Evolutionary conservation across 2,329 filamentous ascomycete genomes (phyloP).

Genomic region (Penicillium sp.): DNA sequence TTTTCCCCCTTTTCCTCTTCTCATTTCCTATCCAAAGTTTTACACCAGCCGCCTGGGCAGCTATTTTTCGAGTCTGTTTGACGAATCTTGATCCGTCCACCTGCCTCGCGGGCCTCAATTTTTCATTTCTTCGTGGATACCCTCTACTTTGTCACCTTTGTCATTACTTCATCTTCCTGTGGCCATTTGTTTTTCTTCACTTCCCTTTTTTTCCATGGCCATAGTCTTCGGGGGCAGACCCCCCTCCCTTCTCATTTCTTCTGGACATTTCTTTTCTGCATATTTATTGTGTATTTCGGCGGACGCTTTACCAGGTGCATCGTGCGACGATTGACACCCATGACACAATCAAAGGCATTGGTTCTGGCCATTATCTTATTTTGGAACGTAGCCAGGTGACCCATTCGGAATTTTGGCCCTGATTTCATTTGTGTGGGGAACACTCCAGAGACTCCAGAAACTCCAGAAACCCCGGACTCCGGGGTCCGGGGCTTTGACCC

Average conservation of each 20-base stretch:
- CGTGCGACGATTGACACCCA: slow-evolving; percentile 8
- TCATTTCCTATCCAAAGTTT: slow-evolving; percentile 1
- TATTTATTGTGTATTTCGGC: slow-evolving; percentile 9
- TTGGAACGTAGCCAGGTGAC: neutral
- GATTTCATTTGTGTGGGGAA: neutral
- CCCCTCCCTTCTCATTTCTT: slow-evolving; percentile 4
- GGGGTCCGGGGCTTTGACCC: neutral
- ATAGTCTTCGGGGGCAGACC: slow-evolving; percentile 8
- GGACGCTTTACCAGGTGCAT: slow-evolving; percentile 3
- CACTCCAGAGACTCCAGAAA: too few relatives aligned
- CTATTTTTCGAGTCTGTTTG: slow-evolving; percentile 20
- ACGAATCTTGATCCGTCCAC: neutral
- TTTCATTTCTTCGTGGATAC: slow-evolving; percentile 27
- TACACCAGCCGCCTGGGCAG: slow-evolving; percentile 25
- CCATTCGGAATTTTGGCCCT: neutral
- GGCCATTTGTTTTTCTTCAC: slow-evolving; percentile 6
- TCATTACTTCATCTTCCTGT: slow-evolving; percentile 10
- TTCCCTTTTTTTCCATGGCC: slow-evolving; percentile 15
- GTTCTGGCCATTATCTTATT: neutral
- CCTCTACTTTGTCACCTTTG: slow-evolving; percentile 14
- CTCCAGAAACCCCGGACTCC: neutral
- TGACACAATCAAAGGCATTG: slow-evolving; percentile 15
- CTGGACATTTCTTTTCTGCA: slow-evolving; percentile 11
- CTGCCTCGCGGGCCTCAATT: slow-evolving; percentile 22
- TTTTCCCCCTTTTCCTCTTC: neutral